phyloP scores from a whole-genome alignment of 768 basidiomycete species.

The Coprinopsis sp. region DNA sequence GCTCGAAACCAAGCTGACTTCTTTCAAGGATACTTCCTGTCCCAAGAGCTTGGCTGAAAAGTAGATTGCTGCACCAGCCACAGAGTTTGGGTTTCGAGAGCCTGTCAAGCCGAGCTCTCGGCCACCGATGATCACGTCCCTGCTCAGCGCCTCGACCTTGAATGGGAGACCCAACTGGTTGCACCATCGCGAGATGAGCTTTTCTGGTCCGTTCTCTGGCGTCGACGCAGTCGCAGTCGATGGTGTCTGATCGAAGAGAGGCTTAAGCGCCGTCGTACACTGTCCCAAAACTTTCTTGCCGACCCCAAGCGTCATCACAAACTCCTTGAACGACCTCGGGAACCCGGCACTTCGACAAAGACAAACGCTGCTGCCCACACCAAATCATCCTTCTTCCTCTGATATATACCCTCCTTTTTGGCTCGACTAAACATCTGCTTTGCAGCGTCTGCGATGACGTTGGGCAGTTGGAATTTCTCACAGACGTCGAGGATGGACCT shows the following conservation, averaged over 20 bases:
- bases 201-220: conserved; percentile 68
- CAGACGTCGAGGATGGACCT: conserved; percentile 91
- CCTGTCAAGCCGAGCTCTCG: conserved; percentile 85
- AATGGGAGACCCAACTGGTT: conserved; percentile 85
- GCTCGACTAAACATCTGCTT: conserved; percentile 97
- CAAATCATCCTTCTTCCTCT: conserved; percentile 87
- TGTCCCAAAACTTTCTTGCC: conserved; percentile 94
- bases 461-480: conserved; percentile 90
- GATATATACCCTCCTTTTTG: conserved; percentile 90
- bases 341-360: conserved; percentile 93
- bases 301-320: conserved; percentile 88
- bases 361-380: too few relatives aligned
- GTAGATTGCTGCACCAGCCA: conserved; percentile 93
- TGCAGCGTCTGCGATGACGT: conserved; percentile 90
- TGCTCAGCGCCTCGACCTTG: conserved; percentile 76
- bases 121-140: conserved; percentile 76
- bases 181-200: conserved; percentile 85
- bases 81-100: conserved; percentile 93
- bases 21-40: conserved; percentile 66
- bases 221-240: conserved; percentile 46
- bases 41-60: conserved; percentile 85
- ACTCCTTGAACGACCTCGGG: conserved; percentile 94
- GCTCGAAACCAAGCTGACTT: conserved; percentile 87
- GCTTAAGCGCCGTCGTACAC: conserved; percentile 85
- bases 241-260: conserved; percentile 68